These are phyloP conservation scores for Calonectria multiphialidica DNA, from an alignment of 2,329 filamentous ascomycete genomes.

Conservation along the genomic window DNA sequence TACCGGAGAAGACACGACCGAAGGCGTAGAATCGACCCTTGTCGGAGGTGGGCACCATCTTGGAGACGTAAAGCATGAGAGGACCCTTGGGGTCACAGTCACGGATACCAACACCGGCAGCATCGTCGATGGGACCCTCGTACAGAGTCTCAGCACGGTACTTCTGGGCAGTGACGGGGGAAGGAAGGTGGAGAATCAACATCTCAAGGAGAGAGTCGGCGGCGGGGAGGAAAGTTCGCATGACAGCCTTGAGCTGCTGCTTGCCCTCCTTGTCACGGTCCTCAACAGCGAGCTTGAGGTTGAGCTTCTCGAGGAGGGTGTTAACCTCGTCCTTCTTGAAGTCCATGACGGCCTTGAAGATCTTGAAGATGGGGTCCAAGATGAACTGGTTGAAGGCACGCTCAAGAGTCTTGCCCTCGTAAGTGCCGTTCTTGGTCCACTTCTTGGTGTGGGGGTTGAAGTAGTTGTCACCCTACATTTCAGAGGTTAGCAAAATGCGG, in stretches of 20 bases:
- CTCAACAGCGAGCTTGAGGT: slow-evolving; percentile 88
- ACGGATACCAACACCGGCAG: slow-evolving; percentile 94
- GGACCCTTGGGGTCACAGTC: slow-evolving; percentile 98
- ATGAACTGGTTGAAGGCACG: slow-evolving; percentile 99
- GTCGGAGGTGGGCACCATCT: slow-evolving; percentile 99
- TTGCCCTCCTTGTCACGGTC: slow-evolving; percentile 98
- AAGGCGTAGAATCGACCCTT: slow-evolving; percentile 99
- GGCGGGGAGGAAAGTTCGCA: slow-evolving; percentile 98
- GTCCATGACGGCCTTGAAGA: slow-evolving; percentile 97
- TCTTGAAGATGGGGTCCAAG: slow-evolving; percentile 99
- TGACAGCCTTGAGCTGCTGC: slow-evolving; percentile 96
- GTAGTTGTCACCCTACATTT: slow-evolving; percentile 86
- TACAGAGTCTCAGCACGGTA: slow-evolving; percentile 99
- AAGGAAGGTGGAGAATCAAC: slow-evolving; percentile 99
- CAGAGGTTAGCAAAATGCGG: not conserved
- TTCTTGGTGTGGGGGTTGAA: slow-evolving; percentile 99
- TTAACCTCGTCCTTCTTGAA: slow-evolving; percentile 95
- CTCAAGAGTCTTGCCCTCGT: slow-evolving; percentile 91
- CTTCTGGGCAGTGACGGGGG: slow-evolving; percentile 93
- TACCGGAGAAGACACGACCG: slow-evolving; percentile 99
- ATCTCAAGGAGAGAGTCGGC: slow-evolving; percentile 99
- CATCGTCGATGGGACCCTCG: slow-evolving; percentile 95
- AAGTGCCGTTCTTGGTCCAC: slow-evolving; percentile 90
- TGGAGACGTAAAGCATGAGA: slow-evolving; percentile 99
- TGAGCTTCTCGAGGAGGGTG: slow-evolving; percentile 89